phyloP scores from a whole-genome alignment of 164 flowering plant species.

The Tetrastigma voinierianum region DNA sequence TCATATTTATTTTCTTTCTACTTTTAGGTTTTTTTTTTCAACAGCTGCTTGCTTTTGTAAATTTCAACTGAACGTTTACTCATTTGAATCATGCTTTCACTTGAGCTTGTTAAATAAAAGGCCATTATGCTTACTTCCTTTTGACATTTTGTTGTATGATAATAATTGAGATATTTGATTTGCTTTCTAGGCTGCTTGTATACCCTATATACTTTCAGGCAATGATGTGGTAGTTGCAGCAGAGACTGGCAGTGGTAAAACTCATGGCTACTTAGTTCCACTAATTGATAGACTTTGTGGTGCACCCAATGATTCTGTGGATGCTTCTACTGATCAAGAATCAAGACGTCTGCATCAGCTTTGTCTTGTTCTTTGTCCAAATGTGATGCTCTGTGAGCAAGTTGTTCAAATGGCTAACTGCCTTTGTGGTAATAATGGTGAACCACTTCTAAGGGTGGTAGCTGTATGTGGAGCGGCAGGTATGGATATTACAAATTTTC shows the following conservation, averaged over 20 bases:
- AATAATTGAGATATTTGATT: neutral
- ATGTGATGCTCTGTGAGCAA: constrained; percentile 91
- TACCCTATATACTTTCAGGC: constrained; percentile 70
- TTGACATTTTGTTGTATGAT: neutral
- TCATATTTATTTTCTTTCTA: too few species aligned
- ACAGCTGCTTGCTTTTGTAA: too few species aligned
- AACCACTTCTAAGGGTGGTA: constrained; percentile 63
- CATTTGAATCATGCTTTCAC: too few species aligned
- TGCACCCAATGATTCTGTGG: constrained; percentile 15
- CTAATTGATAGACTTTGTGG: constrained; percentile 51
- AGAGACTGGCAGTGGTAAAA: constrained; percentile 99
- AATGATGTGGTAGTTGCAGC: constrained; percentile 90
- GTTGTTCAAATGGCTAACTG: constrained; percentile 84
- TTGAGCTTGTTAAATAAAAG: too few species aligned
- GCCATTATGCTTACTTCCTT: neutral
- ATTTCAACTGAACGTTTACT: too few species aligned
- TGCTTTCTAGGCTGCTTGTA: constrained; percentile 65
- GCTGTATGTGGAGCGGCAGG: constrained; percentile 89
- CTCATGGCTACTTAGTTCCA: constrained; percentile 86
- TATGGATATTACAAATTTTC: constrained; percentile 20
- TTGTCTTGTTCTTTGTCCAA: constrained; percentile 92
- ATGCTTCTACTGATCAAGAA: constrained; percentile 15
- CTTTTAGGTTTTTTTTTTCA: too few species aligned
- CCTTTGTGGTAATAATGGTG: constrained; percentile 51
- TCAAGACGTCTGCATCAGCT: constrained; percentile 11